These are phyloP conservation scores for Pseudozyma sp. DNA, from an alignment of 1,284 basidiomycete genomes.

Conservation along the genomic window DNA sequence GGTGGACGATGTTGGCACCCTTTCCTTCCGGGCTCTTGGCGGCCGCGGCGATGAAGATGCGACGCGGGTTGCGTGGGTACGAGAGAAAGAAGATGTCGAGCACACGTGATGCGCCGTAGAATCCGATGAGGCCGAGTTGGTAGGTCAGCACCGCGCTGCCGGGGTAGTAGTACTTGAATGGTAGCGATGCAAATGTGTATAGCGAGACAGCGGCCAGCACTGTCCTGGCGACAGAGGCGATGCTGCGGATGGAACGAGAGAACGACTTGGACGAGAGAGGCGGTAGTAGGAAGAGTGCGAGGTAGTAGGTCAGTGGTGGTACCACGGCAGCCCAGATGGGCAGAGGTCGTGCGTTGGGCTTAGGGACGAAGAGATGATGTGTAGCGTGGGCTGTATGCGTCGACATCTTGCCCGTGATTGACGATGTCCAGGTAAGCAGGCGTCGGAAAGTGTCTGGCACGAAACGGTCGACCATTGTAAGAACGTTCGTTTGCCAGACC, in stretches of 20 bases:
- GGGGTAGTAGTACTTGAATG: conserved; percentile 47
- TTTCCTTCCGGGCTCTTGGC: conserved; percentile 14
- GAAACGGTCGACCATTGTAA: conserved; percentile 11
- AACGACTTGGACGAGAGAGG: conserved; percentile 30
- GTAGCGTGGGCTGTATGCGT: conserved; percentile 23
- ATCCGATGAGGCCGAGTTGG: conserved; percentile 49
- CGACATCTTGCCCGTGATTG: conserved; percentile 19
- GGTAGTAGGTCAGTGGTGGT: conserved; percentile 50
- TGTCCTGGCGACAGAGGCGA: conserved; percentile 9
- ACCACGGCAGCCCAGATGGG: conserved; percentile 43
- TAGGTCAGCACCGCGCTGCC: conserved; percentile 51
- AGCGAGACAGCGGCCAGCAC: conserved; percentile 26
- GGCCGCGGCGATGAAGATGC: conserved; percentile 31
- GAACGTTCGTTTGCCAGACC: neutral
- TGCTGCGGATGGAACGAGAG: conserved; percentile 8
- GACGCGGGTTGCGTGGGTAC: conserved; percentile 38
- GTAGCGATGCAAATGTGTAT: conserved; percentile 41
- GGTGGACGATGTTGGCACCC: conserved; percentile 16
- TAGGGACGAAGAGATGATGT: conserved; percentile 36
- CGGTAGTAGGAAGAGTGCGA: conserved; percentile 41
- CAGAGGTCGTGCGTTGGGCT: conserved; percentile 20
- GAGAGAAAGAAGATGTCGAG: conserved; percentile 55
- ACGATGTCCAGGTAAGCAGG: conserved; percentile 8
- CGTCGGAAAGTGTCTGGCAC: conserved; percentile 10
- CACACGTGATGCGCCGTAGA: conserved; percentile 43